These are phyloP conservation scores for Venturia carpophila DNA, from an alignment of 2,329 filamentous ascomycete species.

Conservation along the genomic window DNA sequence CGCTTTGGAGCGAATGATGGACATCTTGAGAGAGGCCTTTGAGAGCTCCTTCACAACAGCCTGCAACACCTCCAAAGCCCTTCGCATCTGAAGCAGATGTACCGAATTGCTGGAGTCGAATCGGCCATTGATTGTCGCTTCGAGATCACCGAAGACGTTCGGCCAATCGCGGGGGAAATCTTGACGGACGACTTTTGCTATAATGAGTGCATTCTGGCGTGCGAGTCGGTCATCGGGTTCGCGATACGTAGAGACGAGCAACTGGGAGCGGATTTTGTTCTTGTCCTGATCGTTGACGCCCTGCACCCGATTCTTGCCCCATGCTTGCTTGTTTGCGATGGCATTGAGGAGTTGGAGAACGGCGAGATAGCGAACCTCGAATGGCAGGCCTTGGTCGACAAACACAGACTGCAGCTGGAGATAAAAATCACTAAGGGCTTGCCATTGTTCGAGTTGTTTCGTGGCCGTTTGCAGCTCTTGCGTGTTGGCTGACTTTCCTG, in stretches of 20 bases:
- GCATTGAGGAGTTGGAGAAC: conserved; percentile 64
- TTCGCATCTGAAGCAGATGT: conserved; percentile 62
- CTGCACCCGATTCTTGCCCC: not conserved
- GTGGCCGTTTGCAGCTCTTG: conserved; percentile 45
- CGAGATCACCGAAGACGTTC: conserved; percentile 33
- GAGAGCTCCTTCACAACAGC: conserved; percentile 87
- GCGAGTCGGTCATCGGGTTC: conserved; percentile 71
- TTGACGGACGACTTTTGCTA: conserved; percentile 80
- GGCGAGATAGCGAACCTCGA: conserved; percentile 76
- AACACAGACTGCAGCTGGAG: conserved; percentile 61
- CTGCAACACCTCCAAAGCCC: conserved; percentile 68
- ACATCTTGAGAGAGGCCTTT: conserved; percentile 68
- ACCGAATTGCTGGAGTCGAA: conserved; percentile 5
- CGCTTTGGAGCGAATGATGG: conserved; percentile 66
- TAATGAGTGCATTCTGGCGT: conserved; percentile 77
- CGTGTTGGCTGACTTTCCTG: conserved; percentile 40
- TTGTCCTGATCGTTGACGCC: conserved; percentile 50
- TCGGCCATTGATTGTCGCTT: conserved; percentile 20
- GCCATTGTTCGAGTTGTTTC: conserved; percentile 46
- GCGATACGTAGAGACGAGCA: conserved; percentile 68
- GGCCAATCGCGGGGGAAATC: conserved; percentile 85
- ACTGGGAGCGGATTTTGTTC: conserved; percentile 60
- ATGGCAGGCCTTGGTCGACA: conserved; percentile 66
- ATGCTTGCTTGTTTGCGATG: conserved; percentile 17
- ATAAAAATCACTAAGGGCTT: conserved; percentile 41